Percentiles rank a stretch among this genome's conserved stretches.
Evolutionary conservation across 2,329 filamentous ascomycete species (phyloP).

Genomic region (Talaromyces sp.): DNA sequence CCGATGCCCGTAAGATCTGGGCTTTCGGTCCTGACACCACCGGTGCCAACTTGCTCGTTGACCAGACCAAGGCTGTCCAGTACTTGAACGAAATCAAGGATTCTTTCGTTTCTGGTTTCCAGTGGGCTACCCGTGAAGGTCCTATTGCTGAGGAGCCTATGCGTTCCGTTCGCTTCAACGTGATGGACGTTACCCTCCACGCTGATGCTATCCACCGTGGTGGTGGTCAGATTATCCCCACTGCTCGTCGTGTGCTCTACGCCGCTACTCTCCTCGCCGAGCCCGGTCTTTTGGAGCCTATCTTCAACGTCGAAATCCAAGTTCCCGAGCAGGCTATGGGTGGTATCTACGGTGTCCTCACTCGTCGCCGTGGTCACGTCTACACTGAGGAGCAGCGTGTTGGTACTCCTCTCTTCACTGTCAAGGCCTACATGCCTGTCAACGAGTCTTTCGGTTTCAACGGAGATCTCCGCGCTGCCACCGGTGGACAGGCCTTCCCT

Average conservation of each 20-base stretch:
- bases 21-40: conserved; percentile 97
- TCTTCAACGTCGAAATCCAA: conserved; percentile 99
- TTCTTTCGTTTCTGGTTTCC: conserved; percentile 98
- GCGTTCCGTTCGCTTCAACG: conserved; percentile 96
- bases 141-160: conserved; percentile 97
- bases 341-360: conserved; percentile 99
- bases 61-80: conserved; percentile 99
- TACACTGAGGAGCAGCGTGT: conserved; percentile 97
- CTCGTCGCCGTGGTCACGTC: conserved; percentile 96
- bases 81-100: conserved; percentile 99
- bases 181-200: conserved; percentile 98
- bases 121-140: conserved; percentile 98
- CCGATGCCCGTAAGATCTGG: conserved; percentile 99
- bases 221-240: conserved; percentile 98
- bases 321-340: conserved; percentile 98
- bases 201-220: conserved; percentile 99
- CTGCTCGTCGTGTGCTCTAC: conserved; percentile 94
- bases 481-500: conserved; percentile 97
- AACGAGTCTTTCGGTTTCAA: conserved; percentile 99
- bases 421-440: conserved; percentile 96
- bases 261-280: conserved; percentile 86
- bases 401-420: conserved; percentile 97
- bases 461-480: conserved; percentile 87
- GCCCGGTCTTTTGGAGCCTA: conserved; percentile 87
- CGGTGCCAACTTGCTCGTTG: conserved; percentile 96